Base-by-base conservation (phyloP, 305 asterid species). In the Fraxinus angustifolia region DNA sequence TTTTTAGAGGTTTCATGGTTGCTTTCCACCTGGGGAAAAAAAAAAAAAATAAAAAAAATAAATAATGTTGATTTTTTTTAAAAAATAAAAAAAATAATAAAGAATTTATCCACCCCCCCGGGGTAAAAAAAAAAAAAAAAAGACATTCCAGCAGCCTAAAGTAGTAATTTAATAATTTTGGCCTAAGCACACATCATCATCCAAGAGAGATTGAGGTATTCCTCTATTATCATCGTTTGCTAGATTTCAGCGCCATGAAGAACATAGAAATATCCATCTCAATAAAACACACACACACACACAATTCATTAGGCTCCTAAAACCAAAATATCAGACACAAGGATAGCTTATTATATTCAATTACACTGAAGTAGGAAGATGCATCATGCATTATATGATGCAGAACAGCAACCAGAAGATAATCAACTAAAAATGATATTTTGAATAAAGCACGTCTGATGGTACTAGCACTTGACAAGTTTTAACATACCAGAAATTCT, bases 401-500 rank as follows among this genome's bases (percentile, higher is more conserved):
- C 79, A 70, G 77, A 73, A 45, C 82, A 77, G 83, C 77, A 77
- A 81, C 73, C 77, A 85, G 72, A 68, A 26, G 75, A 83, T 71
- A 26, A 48, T 73, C 40, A 73, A 78, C 76, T 73, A 60, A 23
- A 77, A 71, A 17, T 30, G 0, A 8, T 36, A 82, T 14, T 14
- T 30, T 68, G 81, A 80, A n/a, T 56, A 53, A 21, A 36, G 14
- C 38, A 78, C 4, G 40, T 38, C 30, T 81, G 45, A 42, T 77
- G 50, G 82, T 48, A 80, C 80, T 34, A 34, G 71, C 67, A 76
- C 4, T 82, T 35, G 80, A 68, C 19, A 82, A 81, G 79, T 74
- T 45, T 14, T 75, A 76, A 81, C 91, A 19, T 86, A 93, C 99
- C 99, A 95, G 85, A 95, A 95, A 86, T 95, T 95, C 85, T 93